Base-by-base conservation (phyloP, 1,284 basidiomycete genomes). In the Abortiporus biennis region DNA sequence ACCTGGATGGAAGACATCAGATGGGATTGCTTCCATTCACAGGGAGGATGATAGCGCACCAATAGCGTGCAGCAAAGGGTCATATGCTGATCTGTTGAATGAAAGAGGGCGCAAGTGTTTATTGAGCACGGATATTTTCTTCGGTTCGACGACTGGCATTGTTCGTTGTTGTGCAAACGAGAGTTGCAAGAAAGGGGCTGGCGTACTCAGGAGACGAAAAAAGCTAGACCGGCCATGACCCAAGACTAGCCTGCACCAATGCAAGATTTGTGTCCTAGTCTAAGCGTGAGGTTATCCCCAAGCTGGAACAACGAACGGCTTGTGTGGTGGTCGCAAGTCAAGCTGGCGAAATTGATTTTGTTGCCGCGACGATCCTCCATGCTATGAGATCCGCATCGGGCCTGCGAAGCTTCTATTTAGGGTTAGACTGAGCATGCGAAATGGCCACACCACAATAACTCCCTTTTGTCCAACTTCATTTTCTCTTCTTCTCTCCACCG, bases 351-450 rank as follows among this genome's bases (percentile, higher is more conserved):
- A 13, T 32, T 13, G 31, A n/a, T n/a, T n/a, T n/a, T n/a, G n/a
- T n/a, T n/a, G n/a, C n/a, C n/a, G n/a, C n/a, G n/a, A n/a, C 9
- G n/a, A 50, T 52, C 52, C 51, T 50, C 55, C 54, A 58, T 44
- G 57, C 57, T 59, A 59, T 46, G 46, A 61, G 59, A 61, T 61
- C 42, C 24, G 20, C 58, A 58, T 55, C 57, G 58, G 57, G 34
- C 42, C 34, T 42, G 44, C 43, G 40, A 45, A 37, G 36, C 34
- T 52, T 50, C 56, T 53, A 56, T 58, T 53, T 55, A 53, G 54
- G 57, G 54, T 50, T 55, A 54, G 48, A 48, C 47, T 49, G 51
- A 53, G 54, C 36, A 30, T 36, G 32, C 37, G 42, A 42, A 42
- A 33, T n/a, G 40, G 27, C 12, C 43, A 25, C 21, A 29, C 38